Percentiles rank a stretch among this genome's conserved stretches.
Evolutionary conservation across 257 asterid genomes (phyloP).

Genomic region (Solanum chmielewskii): DNA sequence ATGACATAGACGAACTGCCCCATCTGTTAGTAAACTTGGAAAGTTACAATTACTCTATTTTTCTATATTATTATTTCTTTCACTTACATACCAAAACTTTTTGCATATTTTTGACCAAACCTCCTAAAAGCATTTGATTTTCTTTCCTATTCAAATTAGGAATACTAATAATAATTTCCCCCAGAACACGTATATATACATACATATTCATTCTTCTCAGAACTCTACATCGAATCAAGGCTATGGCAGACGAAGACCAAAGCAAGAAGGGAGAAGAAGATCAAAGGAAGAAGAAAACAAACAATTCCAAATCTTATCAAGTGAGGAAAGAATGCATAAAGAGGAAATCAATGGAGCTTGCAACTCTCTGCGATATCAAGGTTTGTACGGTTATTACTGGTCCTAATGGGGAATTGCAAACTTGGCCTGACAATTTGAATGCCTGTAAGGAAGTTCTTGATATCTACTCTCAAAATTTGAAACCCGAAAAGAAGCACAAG

Average conservation of each 20-base stretch:
- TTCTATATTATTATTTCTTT: background rate
- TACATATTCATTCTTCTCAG: background rate
- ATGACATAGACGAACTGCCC: background rate
- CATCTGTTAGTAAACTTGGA: background rate
- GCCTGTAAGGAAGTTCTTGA: background rate
- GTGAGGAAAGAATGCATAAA: background rate
- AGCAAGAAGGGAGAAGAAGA: background rate
- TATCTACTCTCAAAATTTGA: background rate
- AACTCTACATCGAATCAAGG: background rate
- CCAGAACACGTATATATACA: background rate
- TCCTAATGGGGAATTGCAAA: background rate
- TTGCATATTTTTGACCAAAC: background rate
- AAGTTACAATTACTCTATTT: too few species aligned
- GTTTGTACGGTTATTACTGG: background rate
- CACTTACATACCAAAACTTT: background rate
- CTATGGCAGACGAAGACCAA: background rate
- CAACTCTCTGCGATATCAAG: background rate
- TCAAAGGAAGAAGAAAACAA: background rate
- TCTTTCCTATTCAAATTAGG: background rate
- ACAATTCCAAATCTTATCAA: background rate
- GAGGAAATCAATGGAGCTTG: background rate
- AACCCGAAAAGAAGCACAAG: background rate
- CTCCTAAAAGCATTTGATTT: background rate
- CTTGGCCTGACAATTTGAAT: background rate
- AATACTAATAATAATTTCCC: background rate